phyloP scores from a whole-genome alignment of 2,329 filamentous ascomycete species.

The Juglanconis sp. region DNA sequence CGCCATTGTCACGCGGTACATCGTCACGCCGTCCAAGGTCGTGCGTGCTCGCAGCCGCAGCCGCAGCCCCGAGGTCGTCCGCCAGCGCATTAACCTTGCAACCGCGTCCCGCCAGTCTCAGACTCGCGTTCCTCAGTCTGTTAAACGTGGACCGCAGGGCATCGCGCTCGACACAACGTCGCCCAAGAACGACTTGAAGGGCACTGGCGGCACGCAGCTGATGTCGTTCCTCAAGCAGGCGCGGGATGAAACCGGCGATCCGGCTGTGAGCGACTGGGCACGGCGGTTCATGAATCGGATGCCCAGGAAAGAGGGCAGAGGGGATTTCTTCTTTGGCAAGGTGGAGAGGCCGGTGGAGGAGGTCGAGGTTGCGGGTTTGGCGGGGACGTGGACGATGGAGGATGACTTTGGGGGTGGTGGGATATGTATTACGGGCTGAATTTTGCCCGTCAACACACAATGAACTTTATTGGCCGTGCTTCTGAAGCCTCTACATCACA shows the following conservation, averaged over 20 bases:
- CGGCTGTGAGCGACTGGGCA: conserved; percentile 69
- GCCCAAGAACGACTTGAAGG: conserved; percentile 54
- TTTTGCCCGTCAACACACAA: neutral
- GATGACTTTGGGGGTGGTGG: conserved; percentile 71
- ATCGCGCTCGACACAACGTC: conserved; percentile 27
- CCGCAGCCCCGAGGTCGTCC: conserved; percentile 51
- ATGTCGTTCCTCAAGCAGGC: conserved; percentile 97
- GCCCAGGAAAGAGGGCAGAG: conserved; percentile 45
- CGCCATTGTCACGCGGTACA: conserved; percentile 92
- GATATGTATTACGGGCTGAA: conserved; percentile 49
- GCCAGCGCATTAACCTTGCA: conserved; percentile 58
- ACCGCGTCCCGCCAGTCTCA: conserved; percentile 48
- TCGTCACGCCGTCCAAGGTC: conserved; percentile 82
- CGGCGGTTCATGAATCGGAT: conserved; percentile 54
- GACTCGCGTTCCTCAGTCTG: conserved; percentile 3
- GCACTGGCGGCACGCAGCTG: conserved; percentile 88
- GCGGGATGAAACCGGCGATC: conserved; percentile 90
- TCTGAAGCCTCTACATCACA: no score
- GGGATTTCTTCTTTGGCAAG: conserved; percentile 58
- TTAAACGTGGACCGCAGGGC: conserved; percentile 18
- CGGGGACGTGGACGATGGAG: conserved; percentile 85
- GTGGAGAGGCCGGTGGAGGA: conserved; percentile 45
- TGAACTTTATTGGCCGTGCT: no score
- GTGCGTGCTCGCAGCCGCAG: conserved; percentile 62
- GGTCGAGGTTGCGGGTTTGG: conserved; percentile 62